Evolutionary conservation across 345 rosid species (phyloP).

Genomic region (Ceriops zippeliana): DNA sequence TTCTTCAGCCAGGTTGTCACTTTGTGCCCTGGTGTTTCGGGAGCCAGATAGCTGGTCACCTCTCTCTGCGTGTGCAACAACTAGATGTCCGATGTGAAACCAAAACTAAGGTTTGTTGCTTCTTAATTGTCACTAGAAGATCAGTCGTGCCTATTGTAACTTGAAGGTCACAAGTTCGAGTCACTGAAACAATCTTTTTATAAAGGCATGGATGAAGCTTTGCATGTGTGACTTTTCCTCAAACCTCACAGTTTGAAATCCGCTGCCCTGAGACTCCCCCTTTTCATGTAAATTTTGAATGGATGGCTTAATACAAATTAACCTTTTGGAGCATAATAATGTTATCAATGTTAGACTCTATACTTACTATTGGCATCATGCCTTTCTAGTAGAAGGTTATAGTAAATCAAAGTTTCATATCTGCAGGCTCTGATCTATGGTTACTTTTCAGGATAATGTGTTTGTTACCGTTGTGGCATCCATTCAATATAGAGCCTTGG

Average conservation of each 20-base stretch:
- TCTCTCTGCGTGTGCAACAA: constrained; percentile 71
- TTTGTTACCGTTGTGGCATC: constrained; percentile 4
- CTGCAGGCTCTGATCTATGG: neutral
- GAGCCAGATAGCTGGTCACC: constrained; percentile 62
- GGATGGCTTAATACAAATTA: too few relatives aligned
- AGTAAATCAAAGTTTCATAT: neutral
- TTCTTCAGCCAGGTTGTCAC: constrained; percentile 78
- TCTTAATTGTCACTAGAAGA: neutral
- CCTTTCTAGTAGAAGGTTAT: neutral
- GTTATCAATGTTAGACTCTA: too few relatives aligned
- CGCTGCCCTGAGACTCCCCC: too few relatives aligned
- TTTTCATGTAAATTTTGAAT: too few relatives aligned
- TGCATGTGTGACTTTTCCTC: too few relatives aligned
- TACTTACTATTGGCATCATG: too few relatives aligned
- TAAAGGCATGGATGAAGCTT: too few relatives aligned
- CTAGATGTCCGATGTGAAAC: constrained; percentile 88
- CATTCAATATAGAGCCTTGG: neutral
- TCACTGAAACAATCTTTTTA: too few relatives aligned
- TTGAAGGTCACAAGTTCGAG: too few relatives aligned
- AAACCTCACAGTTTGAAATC: too few relatives aligned
- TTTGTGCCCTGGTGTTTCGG: constrained; percentile 83
- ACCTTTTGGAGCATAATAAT: too few relatives aligned
- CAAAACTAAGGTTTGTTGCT: constrained; percentile 64
- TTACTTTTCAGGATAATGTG: constrained; percentile 3
- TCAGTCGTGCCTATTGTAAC: neutral